Percentiles rank a stretch among this genome's conserved stretches.
Conservation (phyloP, 257 asterid species). For the Penstemon eatonii region DNA sequence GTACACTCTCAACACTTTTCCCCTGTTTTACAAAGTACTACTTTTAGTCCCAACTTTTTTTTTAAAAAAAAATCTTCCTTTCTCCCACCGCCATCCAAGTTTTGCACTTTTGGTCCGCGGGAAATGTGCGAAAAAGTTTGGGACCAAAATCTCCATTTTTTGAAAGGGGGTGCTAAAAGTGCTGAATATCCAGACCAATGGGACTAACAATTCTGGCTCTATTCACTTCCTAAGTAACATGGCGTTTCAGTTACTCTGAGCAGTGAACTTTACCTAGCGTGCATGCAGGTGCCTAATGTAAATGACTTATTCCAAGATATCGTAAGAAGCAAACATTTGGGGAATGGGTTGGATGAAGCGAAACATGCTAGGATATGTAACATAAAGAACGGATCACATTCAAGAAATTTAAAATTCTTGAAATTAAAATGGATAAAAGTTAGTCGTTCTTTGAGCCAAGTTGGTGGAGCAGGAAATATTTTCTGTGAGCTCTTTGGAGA, state of each 20-base stretch:
- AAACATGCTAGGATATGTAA: constrained; percentile 36
- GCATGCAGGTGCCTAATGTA: constrained; percentile 79
- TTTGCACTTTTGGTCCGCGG: no score
- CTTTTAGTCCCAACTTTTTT: no score
- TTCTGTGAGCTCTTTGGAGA: constrained; percentile 71
- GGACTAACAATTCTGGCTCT: neutral
- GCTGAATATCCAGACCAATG: no score
- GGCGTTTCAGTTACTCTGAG: constrained; percentile 62
- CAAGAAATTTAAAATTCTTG: constrained; percentile 45
- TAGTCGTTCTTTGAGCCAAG: constrained; percentile 50
- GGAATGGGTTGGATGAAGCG: constrained; percentile 44
- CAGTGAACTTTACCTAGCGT: constrained; percentile 85
- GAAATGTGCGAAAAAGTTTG: no score
- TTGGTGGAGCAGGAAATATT: constrained; percentile 79
- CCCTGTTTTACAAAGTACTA: no score
- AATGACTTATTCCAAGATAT: constrained; percentile 54
- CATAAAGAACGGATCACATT: constrained; percentile 36
- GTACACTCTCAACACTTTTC: no score
- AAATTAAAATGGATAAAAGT: constrained; percentile 87
- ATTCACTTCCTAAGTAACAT: constrained; percentile 3
- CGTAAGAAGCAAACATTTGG: constrained; percentile 42
- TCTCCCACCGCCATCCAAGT: no score
- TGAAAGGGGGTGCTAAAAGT: no score
- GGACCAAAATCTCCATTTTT: no score
- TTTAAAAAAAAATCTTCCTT: no score